Conservation (phyloP, 495 filamentous ascomycete genomes). For the Trichoderma parareesei region DNA sequence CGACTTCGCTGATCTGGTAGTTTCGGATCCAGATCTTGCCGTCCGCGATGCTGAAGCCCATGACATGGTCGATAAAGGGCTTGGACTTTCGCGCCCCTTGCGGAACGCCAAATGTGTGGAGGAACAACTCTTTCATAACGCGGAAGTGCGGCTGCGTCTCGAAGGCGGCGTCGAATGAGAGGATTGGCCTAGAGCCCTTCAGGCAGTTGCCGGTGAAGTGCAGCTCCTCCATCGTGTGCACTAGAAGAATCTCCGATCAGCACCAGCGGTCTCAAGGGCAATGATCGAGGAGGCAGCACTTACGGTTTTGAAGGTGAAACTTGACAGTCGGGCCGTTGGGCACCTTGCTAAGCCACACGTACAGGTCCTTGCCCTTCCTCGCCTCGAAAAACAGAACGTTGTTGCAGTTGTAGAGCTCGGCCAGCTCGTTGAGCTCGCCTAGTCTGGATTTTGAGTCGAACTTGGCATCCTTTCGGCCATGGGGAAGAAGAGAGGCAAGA, state of each 20-base stretch:
- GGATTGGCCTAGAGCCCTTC: slow-evolving; percentile 87
- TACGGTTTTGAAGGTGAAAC: slow-evolving; percentile 63
- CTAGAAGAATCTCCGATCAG: slow-evolving; percentile 22
- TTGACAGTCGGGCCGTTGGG: slow-evolving; percentile 95
- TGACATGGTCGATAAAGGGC: slow-evolving; percentile 92
- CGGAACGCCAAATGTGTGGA: slow-evolving; percentile 90
- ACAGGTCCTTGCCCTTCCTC: slow-evolving; percentile 87
- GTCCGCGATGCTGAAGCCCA: slow-evolving; percentile 85
- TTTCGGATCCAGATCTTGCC: slow-evolving; percentile 95
- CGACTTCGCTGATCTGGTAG: slow-evolving; percentile 86
- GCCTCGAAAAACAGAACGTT: slow-evolving; percentile 97
- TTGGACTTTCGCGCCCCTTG: slow-evolving; percentile 81
- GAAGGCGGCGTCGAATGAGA: slow-evolving; percentile 86
- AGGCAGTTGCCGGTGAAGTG: slow-evolving; percentile 96
- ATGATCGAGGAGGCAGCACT: too few relatives aligned
- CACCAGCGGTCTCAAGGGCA: neutral
- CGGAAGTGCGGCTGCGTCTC: slow-evolving; percentile 62
- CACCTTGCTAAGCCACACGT: slow-evolving; percentile 86
- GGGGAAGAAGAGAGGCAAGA: slow-evolving; percentile 79
- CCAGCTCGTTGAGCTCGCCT: slow-evolving; percentile 88
- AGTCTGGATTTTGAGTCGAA: slow-evolving; percentile 93
- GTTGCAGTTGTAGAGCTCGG: slow-evolving; percentile 98
- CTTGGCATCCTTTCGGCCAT: slow-evolving; percentile 90
- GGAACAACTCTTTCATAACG: slow-evolving; percentile 78
- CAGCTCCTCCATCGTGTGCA: slow-evolving; percentile 93